Conservation (phyloP, 306 rosid species). For the Aeschynomene evenia region DNA sequence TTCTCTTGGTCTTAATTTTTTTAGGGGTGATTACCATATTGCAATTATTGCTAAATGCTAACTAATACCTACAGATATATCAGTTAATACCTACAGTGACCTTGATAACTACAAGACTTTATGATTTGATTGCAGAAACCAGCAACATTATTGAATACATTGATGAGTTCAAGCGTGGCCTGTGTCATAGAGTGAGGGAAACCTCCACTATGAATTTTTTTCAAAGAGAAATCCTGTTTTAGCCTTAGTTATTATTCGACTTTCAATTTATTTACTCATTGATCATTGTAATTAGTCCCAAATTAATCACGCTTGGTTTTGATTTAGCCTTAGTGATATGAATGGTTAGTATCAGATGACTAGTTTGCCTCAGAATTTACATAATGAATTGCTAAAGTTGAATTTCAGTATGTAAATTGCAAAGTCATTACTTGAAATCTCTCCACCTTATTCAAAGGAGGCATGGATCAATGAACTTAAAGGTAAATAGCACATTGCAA, state of each 20-base stretch:
- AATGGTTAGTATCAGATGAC: background rate
- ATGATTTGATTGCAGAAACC: slow-evolving; percentile 13
- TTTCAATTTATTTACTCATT: background rate
- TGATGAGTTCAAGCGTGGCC: background rate
- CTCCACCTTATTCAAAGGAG: background rate
- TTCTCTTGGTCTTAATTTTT: background rate
- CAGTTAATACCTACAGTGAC: background rate
- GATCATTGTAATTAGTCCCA: background rate
- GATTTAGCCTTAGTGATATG: background rate
- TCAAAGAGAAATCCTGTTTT: background rate
- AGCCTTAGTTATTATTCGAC: background rate
- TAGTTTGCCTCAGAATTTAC: background rate
- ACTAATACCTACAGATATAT: background rate
- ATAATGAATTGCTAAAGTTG: background rate
- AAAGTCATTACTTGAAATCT: background rate
- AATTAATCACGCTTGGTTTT: background rate
- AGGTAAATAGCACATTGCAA: background rate
- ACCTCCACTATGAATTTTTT: background rate
- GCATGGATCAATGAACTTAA: background rate
- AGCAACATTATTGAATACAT: background rate
- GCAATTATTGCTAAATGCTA: background rate
- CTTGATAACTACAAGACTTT: background rate
- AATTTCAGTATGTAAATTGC: background rate
- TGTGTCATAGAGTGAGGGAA: background rate
- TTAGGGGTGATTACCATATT: background rate